A percentile compares a stretch with the other conserved stretches of the same genome.
Conservation (phyloP, 805 yeast genomes). For the Barnettozyma botsteinii region DNA sequence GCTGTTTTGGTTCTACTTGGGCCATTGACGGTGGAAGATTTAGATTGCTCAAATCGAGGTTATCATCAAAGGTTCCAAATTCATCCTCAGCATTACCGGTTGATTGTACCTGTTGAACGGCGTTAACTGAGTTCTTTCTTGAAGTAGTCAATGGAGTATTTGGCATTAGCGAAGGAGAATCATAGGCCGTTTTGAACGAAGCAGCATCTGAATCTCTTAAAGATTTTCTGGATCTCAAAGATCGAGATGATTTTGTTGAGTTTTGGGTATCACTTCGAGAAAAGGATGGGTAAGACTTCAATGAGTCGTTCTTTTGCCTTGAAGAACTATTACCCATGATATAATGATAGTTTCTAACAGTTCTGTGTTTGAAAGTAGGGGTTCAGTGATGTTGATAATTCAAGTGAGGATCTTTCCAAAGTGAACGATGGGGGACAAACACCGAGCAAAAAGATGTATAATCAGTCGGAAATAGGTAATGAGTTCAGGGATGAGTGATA, state of each 20-base stretch:
- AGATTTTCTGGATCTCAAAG: constrained; percentile 31
- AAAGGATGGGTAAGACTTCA: constrained; percentile 36
- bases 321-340: constrained; percentile 27
- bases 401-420: no score
- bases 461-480: no score
- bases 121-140: constrained; percentile 21
- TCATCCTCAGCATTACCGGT: constrained; percentile 10
- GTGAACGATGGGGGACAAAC: no score
- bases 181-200: constrained; percentile 29
- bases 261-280: constrained; percentile 50
- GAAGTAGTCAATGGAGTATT: constrained; percentile 20
- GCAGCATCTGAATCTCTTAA: constrained; percentile 27
- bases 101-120: constrained; percentile 12
- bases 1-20: constrained; percentile 65
- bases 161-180: constrained; percentile 25
- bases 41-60: constrained; percentile 27
- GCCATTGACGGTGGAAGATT: constrained; percentile 64
- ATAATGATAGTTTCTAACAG: neutral
- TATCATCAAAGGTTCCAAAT: constrained; percentile 14
- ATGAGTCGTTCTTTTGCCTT: constrained; percentile 24
- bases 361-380: no score
- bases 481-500: no score
- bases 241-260: constrained; percentile 42
- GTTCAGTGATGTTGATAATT: neutral
- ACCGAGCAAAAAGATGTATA: no score